These are phyloP conservation scores for Raffaelea arxii DNA, from an alignment of 2,329 filamentous ascomycete species.

Conservation along the genomic window DNA sequence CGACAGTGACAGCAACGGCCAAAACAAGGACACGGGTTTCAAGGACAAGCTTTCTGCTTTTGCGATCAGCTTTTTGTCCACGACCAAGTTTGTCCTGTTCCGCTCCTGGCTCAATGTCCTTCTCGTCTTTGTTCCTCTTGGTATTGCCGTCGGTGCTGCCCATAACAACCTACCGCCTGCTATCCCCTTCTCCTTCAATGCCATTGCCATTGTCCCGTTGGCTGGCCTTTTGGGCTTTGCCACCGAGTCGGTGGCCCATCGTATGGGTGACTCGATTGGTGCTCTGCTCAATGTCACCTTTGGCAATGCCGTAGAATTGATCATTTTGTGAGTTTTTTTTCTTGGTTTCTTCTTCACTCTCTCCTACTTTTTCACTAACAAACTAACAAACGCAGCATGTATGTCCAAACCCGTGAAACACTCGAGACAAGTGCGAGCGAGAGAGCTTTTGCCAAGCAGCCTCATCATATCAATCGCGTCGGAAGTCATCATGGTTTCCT, in stretches of 20 bases:
- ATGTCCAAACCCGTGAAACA: slow-evolving; percentile 29
- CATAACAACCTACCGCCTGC: slow-evolving; percentile 44
- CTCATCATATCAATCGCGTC: slow-evolving; percentile 41
- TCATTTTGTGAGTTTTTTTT: slow-evolving; percentile 51
- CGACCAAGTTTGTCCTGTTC: slow-evolving; percentile 51
- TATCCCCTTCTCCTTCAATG: slow-evolving; percentile 64
- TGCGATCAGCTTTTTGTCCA: slow-evolving; percentile 28
- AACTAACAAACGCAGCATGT: slow-evolving; percentile 33
- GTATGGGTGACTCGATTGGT: slow-evolving; percentile 72
- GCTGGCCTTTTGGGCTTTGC: slow-evolving; percentile 63
- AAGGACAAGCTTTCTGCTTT: slow-evolving; percentile 19
- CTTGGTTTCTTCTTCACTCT: background rate
- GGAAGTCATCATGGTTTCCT: slow-evolving; percentile 22
- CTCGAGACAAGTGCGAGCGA: slow-evolving; percentile 36
- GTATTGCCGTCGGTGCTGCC: slow-evolving; percentile 52
- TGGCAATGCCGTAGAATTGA: slow-evolving; percentile 68
- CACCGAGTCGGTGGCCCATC: slow-evolving; percentile 64
- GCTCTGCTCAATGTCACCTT: slow-evolving; percentile 86
- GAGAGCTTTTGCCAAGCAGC: slow-evolving; percentile 49
- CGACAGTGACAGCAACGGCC: no score
- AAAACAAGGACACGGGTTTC: slow-evolving; percentile 20
- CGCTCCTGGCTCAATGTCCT: slow-evolving; percentile 73
- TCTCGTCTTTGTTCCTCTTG: slow-evolving; percentile 68
- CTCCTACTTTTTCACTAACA: background rate
- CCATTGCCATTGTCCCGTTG: slow-evolving; percentile 64